phyloP scores from a whole-genome alignment of 306 rosid species.

The Potentilla sterilis region DNA sequence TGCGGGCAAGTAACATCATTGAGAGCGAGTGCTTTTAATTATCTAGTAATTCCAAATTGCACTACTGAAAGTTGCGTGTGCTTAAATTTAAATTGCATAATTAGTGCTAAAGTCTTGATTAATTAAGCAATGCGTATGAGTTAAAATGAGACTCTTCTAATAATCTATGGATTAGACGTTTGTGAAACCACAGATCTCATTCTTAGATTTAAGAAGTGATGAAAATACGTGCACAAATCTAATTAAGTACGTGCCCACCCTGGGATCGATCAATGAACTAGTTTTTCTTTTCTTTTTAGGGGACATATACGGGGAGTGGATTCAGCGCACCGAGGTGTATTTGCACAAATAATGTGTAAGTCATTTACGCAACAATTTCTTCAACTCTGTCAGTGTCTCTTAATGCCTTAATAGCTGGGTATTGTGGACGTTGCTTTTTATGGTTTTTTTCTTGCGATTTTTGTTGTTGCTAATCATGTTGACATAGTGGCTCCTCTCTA shows the following conservation, averaged over 20 bases:
- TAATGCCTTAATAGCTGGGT: too few relatives aligned
- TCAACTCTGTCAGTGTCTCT: too few relatives aligned
- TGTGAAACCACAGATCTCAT: not conserved
- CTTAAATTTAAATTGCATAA: slow-evolving; percentile 4
- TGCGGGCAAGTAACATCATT: slow-evolving; percentile 52
- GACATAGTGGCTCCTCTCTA: too few relatives aligned
- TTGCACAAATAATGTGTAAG: too few relatives aligned
- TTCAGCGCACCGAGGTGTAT: too few relatives aligned
- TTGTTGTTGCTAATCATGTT: too few relatives aligned
- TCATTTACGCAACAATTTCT: too few relatives aligned
- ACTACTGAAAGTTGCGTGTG: slow-evolving; percentile 17
- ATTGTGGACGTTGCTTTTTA: too few relatives aligned
- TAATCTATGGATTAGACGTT: not conserved
- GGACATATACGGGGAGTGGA: not conserved
- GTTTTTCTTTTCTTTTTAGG: not conserved
- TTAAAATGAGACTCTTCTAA: slow-evolving; percentile 13
- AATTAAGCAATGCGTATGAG: not conserved
- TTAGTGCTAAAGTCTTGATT: slow-evolving; percentile 5
- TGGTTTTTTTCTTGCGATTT: too few relatives aligned
- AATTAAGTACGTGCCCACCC: not conserved
- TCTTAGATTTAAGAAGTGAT: not conserved
- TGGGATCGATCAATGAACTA: not conserved
- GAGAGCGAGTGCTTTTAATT: slow-evolving; percentile 32
- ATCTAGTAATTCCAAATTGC: slow-evolving; percentile 31
- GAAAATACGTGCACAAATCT: not conserved